Evolutionary conservation across 1,284 basidiomycete species (phyloP), one percentile per base, ranked within the genome.

Genomic region (Austroboletus niveus): DNA sequence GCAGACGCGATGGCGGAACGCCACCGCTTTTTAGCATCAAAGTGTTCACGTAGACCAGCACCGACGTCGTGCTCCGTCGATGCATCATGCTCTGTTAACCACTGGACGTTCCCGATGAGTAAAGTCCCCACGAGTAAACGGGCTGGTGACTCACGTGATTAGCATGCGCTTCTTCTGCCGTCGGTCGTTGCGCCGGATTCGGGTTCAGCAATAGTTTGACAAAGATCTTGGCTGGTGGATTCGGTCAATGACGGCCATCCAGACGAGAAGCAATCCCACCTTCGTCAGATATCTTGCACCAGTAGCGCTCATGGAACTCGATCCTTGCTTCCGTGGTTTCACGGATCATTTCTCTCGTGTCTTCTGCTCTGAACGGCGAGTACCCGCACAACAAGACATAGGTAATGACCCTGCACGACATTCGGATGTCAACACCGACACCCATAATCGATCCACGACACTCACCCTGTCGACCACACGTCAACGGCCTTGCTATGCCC

Each of bases 401-500:
- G 12, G 94, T 91, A 61, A 99, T 97, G 57, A 98, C 84, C 0
- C 93, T 94, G 12, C 15, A 14, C 35, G 44, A 27, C 39, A 42
- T 12, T 12, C 29, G n/a, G n/a, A 34, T 36, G 10, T 46, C 48
- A 54, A 47, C 12, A 30, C 10, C 42, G 20, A 42, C 36, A 42
- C 27, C 22, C 34, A 38, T 44, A 46, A 8, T 29, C 29, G 4
- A 45, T 20, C 22, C 29, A 10, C 24, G 36, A n/a, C 11, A 72
- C 81, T 49, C 59, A 92, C 89, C 96, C 96, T 10, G 87, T 87
- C 46, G 88, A 87, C 96, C 96, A 98, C 39, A 96, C 73, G 68
- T 98, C 96, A 10, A 98, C 94, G 7, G 91, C 84, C 68, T 93
- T 93, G 34, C 94, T 88, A 65, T 99, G 94, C 0, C 92, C 92